Conservation (phyloP, 805 yeast genomes). For the Sugiyamaella smithiae region DNA sequence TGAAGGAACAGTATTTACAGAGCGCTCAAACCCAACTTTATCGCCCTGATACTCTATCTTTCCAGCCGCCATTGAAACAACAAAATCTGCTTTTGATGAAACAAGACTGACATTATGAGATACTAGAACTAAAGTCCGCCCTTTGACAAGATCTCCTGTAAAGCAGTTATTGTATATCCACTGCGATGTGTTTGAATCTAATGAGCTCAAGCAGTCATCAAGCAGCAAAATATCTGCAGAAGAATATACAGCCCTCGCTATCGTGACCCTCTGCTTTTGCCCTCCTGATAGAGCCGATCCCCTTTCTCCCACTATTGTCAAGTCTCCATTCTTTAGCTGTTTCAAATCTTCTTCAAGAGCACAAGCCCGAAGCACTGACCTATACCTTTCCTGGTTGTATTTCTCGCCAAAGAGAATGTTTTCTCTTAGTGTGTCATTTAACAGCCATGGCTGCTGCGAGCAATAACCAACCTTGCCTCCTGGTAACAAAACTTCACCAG, state of each 20-base stretch:
- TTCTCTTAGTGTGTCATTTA: conserved; percentile 67
- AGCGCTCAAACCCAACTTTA: no score
- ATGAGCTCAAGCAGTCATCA: conserved; percentile 80
- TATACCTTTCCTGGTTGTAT: conserved; percentile 48
- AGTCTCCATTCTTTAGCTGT: conserved; percentile 66
- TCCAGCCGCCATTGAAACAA: conserved; percentile 62
- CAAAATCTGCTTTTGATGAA: conserved; percentile 58
- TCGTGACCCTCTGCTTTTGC: conserved; percentile 74
- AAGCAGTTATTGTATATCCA: conserved; percentile 70
- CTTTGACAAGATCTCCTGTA: conserved; percentile 44
- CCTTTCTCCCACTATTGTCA: conserved; percentile 77
- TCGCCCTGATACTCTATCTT: conserved; percentile 58
- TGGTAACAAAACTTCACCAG: conserved; percentile 44
- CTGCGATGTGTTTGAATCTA: conserved; percentile 77
- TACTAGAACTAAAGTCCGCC: conserved; percentile 63
- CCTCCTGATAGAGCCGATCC: conserved; percentile 85
- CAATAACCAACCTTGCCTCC: conserved; percentile 48
- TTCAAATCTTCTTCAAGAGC: conserved; percentile 61
- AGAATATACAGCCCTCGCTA: conserved; percentile 75
- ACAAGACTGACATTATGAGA: conserved; percentile 66
- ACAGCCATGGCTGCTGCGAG: conserved; percentile 82
- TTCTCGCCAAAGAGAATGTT: conserved; percentile 66
- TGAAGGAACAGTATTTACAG: no score
- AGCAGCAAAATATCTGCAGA: conserved; percentile 59
- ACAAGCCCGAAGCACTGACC: conserved; percentile 55